These are phyloP conservation scores for Yarrowia bubula DNA, from an alignment of 805 yeast species.

Conservation along the genomic window DNA sequence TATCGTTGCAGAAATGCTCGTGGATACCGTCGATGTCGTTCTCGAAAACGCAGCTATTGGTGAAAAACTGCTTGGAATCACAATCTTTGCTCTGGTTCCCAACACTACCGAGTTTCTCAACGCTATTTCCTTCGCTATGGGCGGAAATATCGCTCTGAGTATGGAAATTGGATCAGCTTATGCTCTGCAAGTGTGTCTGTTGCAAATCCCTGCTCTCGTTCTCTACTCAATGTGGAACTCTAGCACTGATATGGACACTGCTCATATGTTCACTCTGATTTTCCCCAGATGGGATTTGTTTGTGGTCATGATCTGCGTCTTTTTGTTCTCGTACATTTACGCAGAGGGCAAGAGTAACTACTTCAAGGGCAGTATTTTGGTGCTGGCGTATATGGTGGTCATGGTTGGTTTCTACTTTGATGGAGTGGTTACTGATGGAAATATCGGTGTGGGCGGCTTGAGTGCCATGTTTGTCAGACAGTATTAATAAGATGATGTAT, in stretches of 20 bases:
- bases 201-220: constrained; percentile 90
- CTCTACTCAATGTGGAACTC: constrained; percentile 59
- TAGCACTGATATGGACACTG: not conserved
- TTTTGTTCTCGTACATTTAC: constrained; percentile 85
- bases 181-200: constrained; percentile 88
- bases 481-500: too few relatives aligned
- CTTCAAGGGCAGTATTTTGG: constrained; percentile 88
- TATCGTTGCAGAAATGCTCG: constrained; percentile 88
- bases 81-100: constrained; percentile 94
- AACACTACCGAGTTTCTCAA: constrained; percentile 95
- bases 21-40: constrained; percentile 88
- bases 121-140: constrained; percentile 93
- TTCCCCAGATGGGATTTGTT: constrained; percentile 96
- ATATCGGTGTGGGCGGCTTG: not conserved
- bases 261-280: constrained; percentile 63
- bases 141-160: constrained; percentile 93
- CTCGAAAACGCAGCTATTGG: constrained; percentile 73
- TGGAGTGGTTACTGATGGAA: not conserved
- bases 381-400: constrained; percentile 72
- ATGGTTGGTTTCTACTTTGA: constrained; percentile 76
- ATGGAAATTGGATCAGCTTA: constrained; percentile 99
- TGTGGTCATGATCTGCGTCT: constrained; percentile 80
- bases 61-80: constrained; percentile 88
- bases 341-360: constrained; percentile 97
- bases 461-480: not conserved